Percentiles rank a stretch among this genome's conserved stretches.
These are phyloP conservation scores for Posidonia oceanica DNA, from an alignment of 116 monocot species.

Conservation along the genomic window DNA sequence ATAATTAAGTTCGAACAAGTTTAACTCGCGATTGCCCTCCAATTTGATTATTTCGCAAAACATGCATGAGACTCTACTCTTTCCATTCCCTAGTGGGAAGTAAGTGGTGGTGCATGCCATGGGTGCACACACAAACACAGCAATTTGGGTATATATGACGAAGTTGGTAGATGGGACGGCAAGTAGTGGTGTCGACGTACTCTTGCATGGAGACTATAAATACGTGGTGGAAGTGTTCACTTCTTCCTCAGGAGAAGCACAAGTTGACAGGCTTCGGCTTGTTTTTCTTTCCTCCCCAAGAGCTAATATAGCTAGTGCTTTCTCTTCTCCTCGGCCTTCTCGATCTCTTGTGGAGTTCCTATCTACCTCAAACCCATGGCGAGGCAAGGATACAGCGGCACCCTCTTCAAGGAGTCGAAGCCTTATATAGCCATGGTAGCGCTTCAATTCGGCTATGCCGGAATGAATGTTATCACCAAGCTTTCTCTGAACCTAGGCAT, in stretches of 20 bases:
- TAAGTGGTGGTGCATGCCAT: no score
- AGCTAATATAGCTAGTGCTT: no score
- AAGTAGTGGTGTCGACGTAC: neutral
- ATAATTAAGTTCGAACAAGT: no score
- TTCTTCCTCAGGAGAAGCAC: neutral
- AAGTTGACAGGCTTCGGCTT: neutral
- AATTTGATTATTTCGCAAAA: no score
- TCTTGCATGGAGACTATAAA: constrained; percentile 3
- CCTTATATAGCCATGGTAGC: constrained; percentile 72
- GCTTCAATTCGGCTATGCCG: constrained; percentile 85
- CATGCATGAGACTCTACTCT: no score
- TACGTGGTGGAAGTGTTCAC: neutral
- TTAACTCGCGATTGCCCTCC: no score
- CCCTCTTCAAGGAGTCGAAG: constrained; percentile 35
- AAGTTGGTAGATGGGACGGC: neutral
- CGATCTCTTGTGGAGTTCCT: no score
- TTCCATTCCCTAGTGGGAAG: no score
- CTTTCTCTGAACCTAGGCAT: constrained; percentile 81
- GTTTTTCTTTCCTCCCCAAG: neutral
- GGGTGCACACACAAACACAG: no score
- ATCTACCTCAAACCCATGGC: constrained; percentile 3
- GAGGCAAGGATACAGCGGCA: constrained; percentile 5
- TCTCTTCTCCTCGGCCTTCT: no score
- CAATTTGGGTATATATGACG: neutral
- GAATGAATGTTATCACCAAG: constrained; percentile 90